Base-by-base conservation (phyloP, 768 basidiomycete species). In the Suillus fuscotomentosus region DNA sequence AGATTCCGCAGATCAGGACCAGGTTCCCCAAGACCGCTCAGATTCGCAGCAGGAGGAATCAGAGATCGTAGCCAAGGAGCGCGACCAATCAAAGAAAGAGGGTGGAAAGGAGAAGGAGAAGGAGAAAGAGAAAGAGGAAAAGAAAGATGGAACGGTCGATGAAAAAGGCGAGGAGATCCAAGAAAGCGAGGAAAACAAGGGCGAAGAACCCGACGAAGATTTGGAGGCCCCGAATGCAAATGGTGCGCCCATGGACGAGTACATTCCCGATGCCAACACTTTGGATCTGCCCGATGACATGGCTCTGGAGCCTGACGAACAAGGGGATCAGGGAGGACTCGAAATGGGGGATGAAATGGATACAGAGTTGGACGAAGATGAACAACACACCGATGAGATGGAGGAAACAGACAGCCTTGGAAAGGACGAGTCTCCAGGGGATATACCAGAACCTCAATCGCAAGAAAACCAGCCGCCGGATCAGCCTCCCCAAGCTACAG, bases 261-360 rank as follows among this genome's bases (percentile, higher is more conserved):
- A 87, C 65, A 76, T 94, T 53, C 88, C 84, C 27, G 92, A 97
- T 65, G 89, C 89, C 3, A 83, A 97, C 60, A 88, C 87, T 5
- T 83, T 99, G 51, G 91, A 99, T 70, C 82, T 99, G 11, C 97
- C 97, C 0, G 96, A 98, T 41, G 88, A 94, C 66, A 81, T 97
- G 77, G 80, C 94, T 61, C 74, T 96, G 31, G 82, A 80, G 7
- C 75, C 74, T 24, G 75, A 79, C 59, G 69, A 69, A 22, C 68
- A 76, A 38, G 73, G 76, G 10, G 72, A 71, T 24, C 66, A 68
- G n/a, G 72, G 77, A 56, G 71, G 70, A 22, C 59, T 65, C 5
- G 69, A 59, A 2, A 70, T 66, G 42, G 74, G 75, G 39, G 70
- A 70, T 5, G 70, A 71, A 8, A 74, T 79, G 69, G 72, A 78